Conservation (phyloP, 2,329 filamentous ascomycete genomes). For the Fusarium drepaniforme region DNA sequence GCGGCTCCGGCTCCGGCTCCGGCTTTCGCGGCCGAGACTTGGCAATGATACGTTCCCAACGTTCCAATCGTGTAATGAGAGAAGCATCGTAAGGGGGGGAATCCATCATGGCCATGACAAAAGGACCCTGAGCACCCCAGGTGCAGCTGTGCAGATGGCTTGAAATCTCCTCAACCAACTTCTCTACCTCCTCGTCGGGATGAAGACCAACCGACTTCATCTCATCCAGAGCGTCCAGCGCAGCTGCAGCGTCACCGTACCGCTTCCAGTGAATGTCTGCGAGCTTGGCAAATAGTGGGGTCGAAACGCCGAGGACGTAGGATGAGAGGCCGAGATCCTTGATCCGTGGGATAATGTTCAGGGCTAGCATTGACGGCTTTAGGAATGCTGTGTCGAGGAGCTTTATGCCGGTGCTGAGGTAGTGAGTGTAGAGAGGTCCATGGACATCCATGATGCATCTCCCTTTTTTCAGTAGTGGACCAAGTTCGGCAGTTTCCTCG, state of each 20-base stretch:
- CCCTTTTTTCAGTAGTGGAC: slow-evolving; percentile 21
- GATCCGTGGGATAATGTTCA: slow-evolving; percentile 74
- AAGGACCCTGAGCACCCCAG: slow-evolving; percentile 52
- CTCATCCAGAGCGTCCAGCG: slow-evolving; percentile 70
- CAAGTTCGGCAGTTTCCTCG: not conserved
- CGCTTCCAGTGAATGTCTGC: slow-evolving; percentile 72
- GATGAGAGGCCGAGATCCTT: slow-evolving; percentile 76
- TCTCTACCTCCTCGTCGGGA: slow-evolving; percentile 57
- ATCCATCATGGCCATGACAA: slow-evolving; percentile 55
- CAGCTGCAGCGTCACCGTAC: slow-evolving; percentile 67
- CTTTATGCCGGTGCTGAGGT: slow-evolving; percentile 68
- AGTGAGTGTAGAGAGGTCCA: slow-evolving; percentile 73
- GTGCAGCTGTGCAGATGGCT: slow-evolving; percentile 51
- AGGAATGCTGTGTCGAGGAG: slow-evolving; percentile 69
- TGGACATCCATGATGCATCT: slow-evolving; percentile 66
- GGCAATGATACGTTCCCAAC: slow-evolving; percentile 7
- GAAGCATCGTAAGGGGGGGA: slow-evolving; percentile 49
- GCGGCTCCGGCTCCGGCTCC: not conserved
- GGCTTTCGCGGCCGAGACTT: slow-evolving; percentile 7
- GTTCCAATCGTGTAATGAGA: slow-evolving; percentile 40
- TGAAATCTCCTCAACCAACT: slow-evolving; percentile 47
- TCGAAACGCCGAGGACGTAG: slow-evolving; percentile 78
- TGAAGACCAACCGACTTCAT: slow-evolving; percentile 74
- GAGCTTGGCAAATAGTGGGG: slow-evolving; percentile 77
- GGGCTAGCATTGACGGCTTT: slow-evolving; percentile 68